Conservation (phyloP, 805 yeast genomes). For the Myxozyma geophila region DNA sequence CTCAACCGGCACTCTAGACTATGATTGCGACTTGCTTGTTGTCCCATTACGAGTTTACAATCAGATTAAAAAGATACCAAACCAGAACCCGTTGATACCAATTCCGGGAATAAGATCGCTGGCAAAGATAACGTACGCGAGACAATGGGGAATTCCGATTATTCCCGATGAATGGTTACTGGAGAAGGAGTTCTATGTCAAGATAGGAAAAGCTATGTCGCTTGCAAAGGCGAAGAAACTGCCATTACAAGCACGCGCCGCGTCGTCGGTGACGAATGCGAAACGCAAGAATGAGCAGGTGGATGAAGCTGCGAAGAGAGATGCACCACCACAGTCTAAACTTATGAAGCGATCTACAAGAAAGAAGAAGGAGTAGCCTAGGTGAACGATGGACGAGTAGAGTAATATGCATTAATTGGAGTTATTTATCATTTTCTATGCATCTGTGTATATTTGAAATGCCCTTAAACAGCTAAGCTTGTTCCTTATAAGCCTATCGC, state of each 20-base stretch:
- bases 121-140: conserved; percentile 44
- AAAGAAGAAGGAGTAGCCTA: neutral
- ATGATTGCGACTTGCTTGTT: conserved; percentile 60
- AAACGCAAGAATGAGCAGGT: neutral
- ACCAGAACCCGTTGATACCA: conserved; percentile 5
- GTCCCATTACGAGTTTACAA: conserved; percentile 32
- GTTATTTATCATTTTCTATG: neutral
- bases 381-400: neutral
- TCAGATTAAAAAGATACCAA: conserved; percentile 1
- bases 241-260: neutral
- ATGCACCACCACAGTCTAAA: neutral
- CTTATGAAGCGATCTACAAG: conserved; percentile 1
- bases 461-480: neutral
- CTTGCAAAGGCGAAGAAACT: neutral
- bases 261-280: neutral
- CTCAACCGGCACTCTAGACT: conserved; percentile 54
- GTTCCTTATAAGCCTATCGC: neutral
- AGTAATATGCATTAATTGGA: neutral
- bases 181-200: neutral
- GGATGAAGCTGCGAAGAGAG: neutral
- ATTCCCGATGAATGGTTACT: conserved; percentile 47
- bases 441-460: neutral
- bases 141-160: conserved; percentile 47
- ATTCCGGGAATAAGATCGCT: conserved; percentile 20
- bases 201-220: neutral